A percentile compares a stretch with the other conserved stretches of the same genome.
Evolutionary conservation across 2,329 filamentous ascomycete genomes (phyloP).

Genomic region (Plectosphaerella sp.): DNA sequence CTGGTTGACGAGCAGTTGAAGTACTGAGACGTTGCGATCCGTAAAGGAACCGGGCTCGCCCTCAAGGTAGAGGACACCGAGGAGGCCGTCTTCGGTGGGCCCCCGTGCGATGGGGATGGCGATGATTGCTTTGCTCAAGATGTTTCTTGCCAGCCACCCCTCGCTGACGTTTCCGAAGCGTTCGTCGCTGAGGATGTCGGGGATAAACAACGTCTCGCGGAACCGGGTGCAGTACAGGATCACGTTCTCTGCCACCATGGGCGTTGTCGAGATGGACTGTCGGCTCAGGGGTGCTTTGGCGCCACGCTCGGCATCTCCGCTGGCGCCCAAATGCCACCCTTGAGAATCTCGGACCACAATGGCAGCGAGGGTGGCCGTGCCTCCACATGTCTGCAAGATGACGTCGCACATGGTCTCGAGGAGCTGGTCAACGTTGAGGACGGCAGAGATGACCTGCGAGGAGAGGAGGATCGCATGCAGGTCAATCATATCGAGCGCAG

Average conservation of each 20-base stretch:
- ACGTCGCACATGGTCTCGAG: constrained; percentile 79
- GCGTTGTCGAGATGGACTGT: constrained; percentile 37
- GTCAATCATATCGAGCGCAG: constrained; percentile 79
- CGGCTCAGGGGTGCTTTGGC: constrained; percentile 26
- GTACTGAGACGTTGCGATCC: constrained; percentile 63
- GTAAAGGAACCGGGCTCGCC: constrained; percentile 72
- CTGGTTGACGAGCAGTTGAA: constrained; percentile 72
- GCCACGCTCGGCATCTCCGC: constrained; percentile 66
- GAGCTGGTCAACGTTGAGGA: constrained; percentile 69
- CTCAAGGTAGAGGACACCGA: constrained; percentile 74
- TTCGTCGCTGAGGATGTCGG: constrained; percentile 70
- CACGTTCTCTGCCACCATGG: constrained; percentile 70
- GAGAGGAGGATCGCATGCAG: constrained; percentile 73
- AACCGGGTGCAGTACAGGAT: constrained; percentile 74
- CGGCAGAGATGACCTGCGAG: constrained; percentile 75
- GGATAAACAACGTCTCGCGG: constrained; percentile 68
- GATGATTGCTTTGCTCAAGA: constrained; percentile 69
- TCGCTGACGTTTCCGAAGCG: constrained; percentile 72
- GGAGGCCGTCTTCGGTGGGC: constrained; percentile 50
- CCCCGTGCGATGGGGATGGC: constrained; percentile 76
- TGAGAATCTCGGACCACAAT: constrained; percentile 63
- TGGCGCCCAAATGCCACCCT: constrained; percentile 70
- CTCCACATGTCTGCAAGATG: constrained; percentile 72
- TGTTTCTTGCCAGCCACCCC: constrained; percentile 63
- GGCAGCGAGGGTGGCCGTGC: constrained; percentile 64